phyloP scores from a whole-genome alignment of 352 stramenopile genomes.

The Thalassiosira allenii region DNA sequence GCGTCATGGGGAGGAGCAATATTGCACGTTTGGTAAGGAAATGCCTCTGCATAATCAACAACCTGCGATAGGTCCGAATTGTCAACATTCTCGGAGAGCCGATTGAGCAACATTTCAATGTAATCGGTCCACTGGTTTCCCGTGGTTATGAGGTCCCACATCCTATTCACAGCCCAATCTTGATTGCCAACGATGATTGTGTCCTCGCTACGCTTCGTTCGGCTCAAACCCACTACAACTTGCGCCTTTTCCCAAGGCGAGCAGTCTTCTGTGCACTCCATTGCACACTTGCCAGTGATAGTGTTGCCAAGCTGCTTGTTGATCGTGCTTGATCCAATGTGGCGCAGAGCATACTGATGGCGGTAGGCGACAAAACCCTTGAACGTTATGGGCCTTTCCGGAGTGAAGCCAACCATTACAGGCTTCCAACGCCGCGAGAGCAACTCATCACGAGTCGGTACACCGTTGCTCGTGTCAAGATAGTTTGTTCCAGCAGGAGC shows the following conservation, averaged over 20 bases:
- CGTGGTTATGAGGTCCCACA: constrained; percentile 32
- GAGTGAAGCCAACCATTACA: not conserved
- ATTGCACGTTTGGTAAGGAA: constrained; percentile 25
- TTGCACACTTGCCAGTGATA: constrained; percentile 7
- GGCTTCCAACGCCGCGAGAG: not conserved
- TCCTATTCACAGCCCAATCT: constrained; percentile 16
- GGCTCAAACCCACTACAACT: constrained; percentile 21
- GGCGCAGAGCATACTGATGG: constrained; percentile 16
- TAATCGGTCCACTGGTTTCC: constrained; percentile 33
- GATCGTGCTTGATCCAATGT: constrained; percentile 12
- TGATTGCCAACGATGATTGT: constrained; percentile 20
- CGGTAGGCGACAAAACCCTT: not conserved
- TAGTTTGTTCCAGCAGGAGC: constrained; percentile 4
- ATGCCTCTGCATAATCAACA: constrained; percentile 7
- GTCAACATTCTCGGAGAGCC: constrained; percentile 2
- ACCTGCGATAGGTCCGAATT: not conserved
- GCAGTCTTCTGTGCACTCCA: constrained; percentile 22
- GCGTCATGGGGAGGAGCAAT: constrained; percentile 12
- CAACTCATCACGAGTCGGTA: not conserved
- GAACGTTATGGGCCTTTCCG: not conserved
- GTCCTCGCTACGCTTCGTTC: not conserved
- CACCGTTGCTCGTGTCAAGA: not conserved
- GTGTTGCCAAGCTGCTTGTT: constrained; percentile 19
- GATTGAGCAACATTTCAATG: constrained; percentile 7
- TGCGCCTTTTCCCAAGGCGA: constrained; percentile 18